Evolutionary conservation across 345 rosid genomes (phyloP).

Genomic region (Eutrema japonicum): DNA sequence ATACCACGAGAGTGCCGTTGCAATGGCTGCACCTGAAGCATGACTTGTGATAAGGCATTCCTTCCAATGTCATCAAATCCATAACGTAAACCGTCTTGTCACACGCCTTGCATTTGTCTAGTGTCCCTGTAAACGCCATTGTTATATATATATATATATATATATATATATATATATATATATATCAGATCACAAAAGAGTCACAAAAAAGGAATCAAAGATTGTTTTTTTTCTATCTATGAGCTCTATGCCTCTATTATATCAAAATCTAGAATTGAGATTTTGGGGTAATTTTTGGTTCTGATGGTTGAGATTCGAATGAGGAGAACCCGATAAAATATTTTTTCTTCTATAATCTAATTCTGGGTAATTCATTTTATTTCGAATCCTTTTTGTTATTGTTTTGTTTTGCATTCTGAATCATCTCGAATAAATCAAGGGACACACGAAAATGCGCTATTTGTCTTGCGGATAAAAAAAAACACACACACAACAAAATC

Average conservation of each 20-base stretch:
- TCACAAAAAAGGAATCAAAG: neutral
- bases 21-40: slow-evolving; percentile 98
- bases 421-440: slow-evolving; percentile 14
- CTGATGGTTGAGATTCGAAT: slow-evolving; percentile 42
- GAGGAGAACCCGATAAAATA: slow-evolving; percentile 38
- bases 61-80: slow-evolving; percentile 84
- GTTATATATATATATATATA: neutral
- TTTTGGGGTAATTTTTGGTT: slow-evolving; percentile 20
- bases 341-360: slow-evolving; percentile 31
- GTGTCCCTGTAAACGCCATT: slow-evolving; percentile 88
- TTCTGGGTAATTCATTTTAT: slow-evolving; percentile 21
- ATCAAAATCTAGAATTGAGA: slow-evolving; percentile 11
- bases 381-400: neutral
- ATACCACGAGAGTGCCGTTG: slow-evolving; percentile 87
- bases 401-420: slow-evolving; percentile 6
- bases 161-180: neutral
- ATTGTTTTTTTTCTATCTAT: neutral
- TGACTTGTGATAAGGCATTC: slow-evolving; percentile 84
- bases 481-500: neutral
- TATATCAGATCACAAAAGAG: slow-evolving; percentile 10
- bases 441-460: neutral
- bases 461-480: neutral
- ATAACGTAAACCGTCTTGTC: slow-evolving; percentile 87
- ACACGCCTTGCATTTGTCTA: slow-evolving; percentile 95
- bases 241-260: slow-evolving; percentile 23